A percentile compares a stretch with the other conserved stretches of the same genome.
Conservation (phyloP, 371 early-diverging fungal genomes). For the Mycotypha africana region DNA sequence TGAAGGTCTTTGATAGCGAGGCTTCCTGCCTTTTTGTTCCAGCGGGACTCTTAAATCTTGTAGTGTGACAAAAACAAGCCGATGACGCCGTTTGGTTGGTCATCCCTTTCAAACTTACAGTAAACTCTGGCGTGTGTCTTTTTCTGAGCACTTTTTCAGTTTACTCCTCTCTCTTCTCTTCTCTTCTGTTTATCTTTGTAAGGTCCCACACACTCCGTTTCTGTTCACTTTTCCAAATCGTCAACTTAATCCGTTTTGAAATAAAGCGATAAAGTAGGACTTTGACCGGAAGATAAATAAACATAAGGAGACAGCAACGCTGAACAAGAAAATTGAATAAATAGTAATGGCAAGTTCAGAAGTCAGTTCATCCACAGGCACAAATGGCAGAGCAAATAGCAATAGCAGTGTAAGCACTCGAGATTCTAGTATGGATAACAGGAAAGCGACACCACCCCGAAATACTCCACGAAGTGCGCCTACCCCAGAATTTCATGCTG, state of each 20-base stretch:
- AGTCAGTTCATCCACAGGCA: background rate
- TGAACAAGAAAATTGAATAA: background rate
- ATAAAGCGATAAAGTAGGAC: background rate
- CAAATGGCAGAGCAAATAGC: conserved; percentile 2
- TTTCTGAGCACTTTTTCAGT: too few relatives aligned
- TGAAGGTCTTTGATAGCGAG: too few relatives aligned
- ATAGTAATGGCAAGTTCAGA: conserved; percentile 9
- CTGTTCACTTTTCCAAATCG: too few relatives aligned
- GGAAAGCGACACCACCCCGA: background rate
- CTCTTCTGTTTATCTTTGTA: too few relatives aligned
- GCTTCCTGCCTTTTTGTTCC: background rate
- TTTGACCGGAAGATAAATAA: background rate
- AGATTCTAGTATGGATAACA: too few relatives aligned
- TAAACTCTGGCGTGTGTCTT: too few relatives aligned
- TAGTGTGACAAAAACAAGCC: background rate
- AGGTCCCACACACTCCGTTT: too few relatives aligned
- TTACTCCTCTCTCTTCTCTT: too few relatives aligned
- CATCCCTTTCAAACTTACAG: too few relatives aligned
- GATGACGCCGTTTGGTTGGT: background rate
- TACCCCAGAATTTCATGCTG: background rate
- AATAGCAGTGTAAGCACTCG: too few relatives aligned
- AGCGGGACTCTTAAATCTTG: background rate
- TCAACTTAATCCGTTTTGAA: too few relatives aligned
- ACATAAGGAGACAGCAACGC: background rate
- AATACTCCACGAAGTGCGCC: conserved; percentile 8